phyloP scores from a whole-genome alignment of 768 basidiomycete species.

The Clavaria fumosa region DNA sequence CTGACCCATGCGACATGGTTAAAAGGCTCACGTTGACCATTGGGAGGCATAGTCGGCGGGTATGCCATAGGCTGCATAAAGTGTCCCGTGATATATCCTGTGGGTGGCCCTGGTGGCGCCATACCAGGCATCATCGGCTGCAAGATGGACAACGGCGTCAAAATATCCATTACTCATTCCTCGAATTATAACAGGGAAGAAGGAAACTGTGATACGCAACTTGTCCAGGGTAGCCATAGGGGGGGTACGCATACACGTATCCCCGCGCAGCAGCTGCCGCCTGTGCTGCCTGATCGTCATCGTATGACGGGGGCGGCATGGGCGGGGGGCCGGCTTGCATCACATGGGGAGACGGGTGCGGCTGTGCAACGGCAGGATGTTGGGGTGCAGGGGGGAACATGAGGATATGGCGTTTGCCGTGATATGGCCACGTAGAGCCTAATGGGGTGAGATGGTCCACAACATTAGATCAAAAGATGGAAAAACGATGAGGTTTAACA shows the following conservation, averaged over 20 bases:
- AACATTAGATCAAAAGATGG: neutral
- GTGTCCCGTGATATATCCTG: slow-evolving; percentile 61
- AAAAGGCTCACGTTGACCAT: slow-evolving; percentile 15
- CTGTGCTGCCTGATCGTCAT: slow-evolving; percentile 56
- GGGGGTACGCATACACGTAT: slow-evolving; percentile 63
- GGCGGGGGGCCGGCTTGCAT: slow-evolving; percentile 51
- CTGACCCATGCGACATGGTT: neutral
- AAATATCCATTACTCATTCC: no score
- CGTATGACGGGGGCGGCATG: slow-evolving; percentile 61
- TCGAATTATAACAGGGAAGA: slow-evolving; percentile 3
- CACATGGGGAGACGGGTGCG: slow-evolving; percentile 50
- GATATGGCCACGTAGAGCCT: slow-evolving; percentile 81
- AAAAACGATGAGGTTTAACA: no score
- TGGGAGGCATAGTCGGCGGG: slow-evolving; percentile 66
- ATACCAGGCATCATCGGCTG: slow-evolving; percentile 80
- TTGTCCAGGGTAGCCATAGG: slow-evolving; percentile 64
- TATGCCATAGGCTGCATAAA: slow-evolving; percentile 83
- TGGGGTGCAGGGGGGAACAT: slow-evolving; percentile 58
- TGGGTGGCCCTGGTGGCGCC: slow-evolving; percentile 63
- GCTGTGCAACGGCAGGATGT: slow-evolving; percentile 44
- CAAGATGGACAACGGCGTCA: slow-evolving; percentile 3
- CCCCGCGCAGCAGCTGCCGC: slow-evolving; percentile 41
- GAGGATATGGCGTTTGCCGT: slow-evolving; percentile 68
- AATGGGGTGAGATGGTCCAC: slow-evolving; percentile 1
- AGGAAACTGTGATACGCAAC: slow-evolving; percentile 36